A percentile compares a stretch with the other conserved stretches of the same genome.
Evolutionary conservation across 441 rosid genomes (phyloP).

Genomic region (Sinapis alba): DNA sequence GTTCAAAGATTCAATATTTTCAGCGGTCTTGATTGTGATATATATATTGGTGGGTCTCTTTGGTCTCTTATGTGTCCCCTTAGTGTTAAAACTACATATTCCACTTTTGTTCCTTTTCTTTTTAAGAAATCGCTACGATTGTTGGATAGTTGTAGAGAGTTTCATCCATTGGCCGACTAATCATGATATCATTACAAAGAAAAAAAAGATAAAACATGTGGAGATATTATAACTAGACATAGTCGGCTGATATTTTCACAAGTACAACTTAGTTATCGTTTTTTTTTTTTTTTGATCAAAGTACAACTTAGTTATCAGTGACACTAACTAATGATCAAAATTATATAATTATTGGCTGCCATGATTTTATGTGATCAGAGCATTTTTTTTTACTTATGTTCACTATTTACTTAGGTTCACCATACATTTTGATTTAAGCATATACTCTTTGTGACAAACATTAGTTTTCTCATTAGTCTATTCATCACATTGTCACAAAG

Average conservation of each 20-base stretch:
- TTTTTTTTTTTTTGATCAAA: too few relatives aligned
- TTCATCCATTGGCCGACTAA: slow-evolving; percentile 20
- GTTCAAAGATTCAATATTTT: slow-evolving; percentile 37
- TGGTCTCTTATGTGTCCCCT: slow-evolving; percentile 19
- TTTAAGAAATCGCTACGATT: background rate
- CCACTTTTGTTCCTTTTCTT: slow-evolving; percentile 17
- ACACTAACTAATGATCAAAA: background rate
- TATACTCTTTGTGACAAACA: background rate
- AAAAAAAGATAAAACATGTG: background rate
- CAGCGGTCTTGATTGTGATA: slow-evolving; percentile 36
- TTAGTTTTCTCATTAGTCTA: background rate
- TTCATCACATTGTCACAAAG: background rate
- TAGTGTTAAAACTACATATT: slow-evolving; percentile 33
- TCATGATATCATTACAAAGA: background rate
- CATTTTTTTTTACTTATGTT: background rate
- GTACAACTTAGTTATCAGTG: too few relatives aligned
- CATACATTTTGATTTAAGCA: background rate
- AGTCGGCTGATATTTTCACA: too few relatives aligned
- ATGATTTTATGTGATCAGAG: background rate
- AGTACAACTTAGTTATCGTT: too few relatives aligned
- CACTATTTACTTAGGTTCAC: background rate
- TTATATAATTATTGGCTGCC: background rate
- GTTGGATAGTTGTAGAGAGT: slow-evolving; percentile 1
- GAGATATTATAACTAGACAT: background rate
- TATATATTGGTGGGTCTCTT: slow-evolving; percentile 33